Conservation (phyloP, 495 filamentous ascomycete genomes). For the Evansstolkia leycettana region DNA sequence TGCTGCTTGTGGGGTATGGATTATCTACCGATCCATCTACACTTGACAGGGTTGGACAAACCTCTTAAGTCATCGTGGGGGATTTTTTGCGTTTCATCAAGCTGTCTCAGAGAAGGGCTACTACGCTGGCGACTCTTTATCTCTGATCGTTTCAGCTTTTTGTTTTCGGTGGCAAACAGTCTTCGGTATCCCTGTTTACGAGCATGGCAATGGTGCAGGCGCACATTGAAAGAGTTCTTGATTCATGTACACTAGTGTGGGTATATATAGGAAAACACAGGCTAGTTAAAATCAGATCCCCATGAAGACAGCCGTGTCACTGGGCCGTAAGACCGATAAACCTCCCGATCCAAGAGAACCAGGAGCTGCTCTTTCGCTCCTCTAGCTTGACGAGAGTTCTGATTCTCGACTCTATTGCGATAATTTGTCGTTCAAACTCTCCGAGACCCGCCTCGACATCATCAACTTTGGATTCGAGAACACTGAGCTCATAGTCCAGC, state of each 20-base stretch:
- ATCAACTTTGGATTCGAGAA: constrained; percentile 66
- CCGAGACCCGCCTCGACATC: constrained; percentile 77
- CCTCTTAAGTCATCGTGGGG: too few relatives aligned
- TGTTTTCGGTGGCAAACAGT: too few relatives aligned
- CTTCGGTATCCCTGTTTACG: too few relatives aligned
- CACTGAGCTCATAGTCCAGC: constrained; percentile 86
- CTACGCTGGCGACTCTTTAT: too few relatives aligned
- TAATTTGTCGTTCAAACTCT: constrained; percentile 73
- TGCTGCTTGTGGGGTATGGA: too few relatives aligned
- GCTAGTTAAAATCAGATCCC: background rate
- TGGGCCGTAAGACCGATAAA: constrained; percentile 19
- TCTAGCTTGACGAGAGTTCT: constrained; percentile 54
- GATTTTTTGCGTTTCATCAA: too few relatives aligned
- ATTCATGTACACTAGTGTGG: constrained; percentile 15
- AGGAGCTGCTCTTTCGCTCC: constrained; percentile 48
- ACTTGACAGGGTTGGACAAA: too few relatives aligned
- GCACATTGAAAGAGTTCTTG: background rate
- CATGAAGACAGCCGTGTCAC: constrained; percentile 1
- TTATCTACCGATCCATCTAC: too few relatives aligned
- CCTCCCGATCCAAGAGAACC: constrained; percentile 33
- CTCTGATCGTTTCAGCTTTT: background rate
- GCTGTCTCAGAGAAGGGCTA: too few relatives aligned
- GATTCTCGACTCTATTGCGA: constrained; percentile 62
- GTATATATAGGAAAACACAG: background rate
- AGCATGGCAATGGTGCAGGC: too few relatives aligned